phyloP scores from a whole-genome alignment of 163 green algal species.

The Volvox carteri region DNA sequence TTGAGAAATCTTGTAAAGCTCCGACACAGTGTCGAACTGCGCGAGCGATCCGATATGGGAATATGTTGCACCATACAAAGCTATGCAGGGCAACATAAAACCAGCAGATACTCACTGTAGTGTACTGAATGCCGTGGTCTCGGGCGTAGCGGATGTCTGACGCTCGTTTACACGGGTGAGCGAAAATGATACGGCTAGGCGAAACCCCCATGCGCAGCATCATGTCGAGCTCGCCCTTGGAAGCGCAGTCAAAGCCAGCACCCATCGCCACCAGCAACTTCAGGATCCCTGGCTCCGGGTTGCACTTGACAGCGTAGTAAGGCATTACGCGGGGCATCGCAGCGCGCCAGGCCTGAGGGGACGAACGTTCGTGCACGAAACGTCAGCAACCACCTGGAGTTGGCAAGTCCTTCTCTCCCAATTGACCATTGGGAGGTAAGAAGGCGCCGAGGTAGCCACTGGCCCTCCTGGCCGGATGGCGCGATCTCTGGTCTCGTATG shows the following conservation, averaged over 20 bases:
- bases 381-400: slow-evolving; percentile 62
- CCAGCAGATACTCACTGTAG: slow-evolving; percentile 54
- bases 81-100: too few relatives aligned
- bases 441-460: slow-evolving; percentile 59
- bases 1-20: slow-evolving; percentile 87
- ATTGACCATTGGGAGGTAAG: slow-evolving; percentile 31
- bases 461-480: slow-evolving; percentile 57
- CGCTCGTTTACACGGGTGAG: slow-evolving; percentile 87
- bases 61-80: too few relatives aligned
- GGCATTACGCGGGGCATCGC: slow-evolving; percentile 93
- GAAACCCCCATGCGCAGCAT: slow-evolving; percentile 78
- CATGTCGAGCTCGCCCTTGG: slow-evolving; percentile 86
- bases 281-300: slow-evolving; percentile 90
- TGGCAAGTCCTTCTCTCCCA: slow-evolving; percentile 55
- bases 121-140: slow-evolving; percentile 72
- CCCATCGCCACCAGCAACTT: slow-evolving; percentile 86
- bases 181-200: slow-evolving; percentile 86
- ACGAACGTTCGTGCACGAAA: background rate
- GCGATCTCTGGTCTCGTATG: slow-evolving; percentile 35
- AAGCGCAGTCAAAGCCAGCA: slow-evolving; percentile 97
- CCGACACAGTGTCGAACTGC: slow-evolving; percentile 88
- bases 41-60: too few relatives aligned
- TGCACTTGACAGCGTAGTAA: slow-evolving; percentile 98
- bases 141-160: slow-evolving; percentile 77
- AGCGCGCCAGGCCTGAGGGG: slow-evolving; percentile 70